phyloP scores from a whole-genome alignment of 176 grass and related monocot genomes.

The Avena sativa region DNA sequence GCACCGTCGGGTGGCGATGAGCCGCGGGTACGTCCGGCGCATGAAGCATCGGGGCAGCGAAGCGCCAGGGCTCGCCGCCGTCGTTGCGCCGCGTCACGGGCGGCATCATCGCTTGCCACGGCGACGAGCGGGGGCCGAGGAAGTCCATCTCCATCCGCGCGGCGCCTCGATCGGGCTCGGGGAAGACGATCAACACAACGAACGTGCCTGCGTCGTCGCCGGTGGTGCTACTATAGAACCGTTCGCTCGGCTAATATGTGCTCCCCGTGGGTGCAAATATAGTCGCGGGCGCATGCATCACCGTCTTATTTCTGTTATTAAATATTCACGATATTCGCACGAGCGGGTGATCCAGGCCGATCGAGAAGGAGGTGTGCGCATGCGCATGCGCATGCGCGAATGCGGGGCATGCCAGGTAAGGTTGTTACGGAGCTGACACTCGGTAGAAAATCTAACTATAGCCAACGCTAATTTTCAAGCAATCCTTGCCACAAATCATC shows the following conservation, averaged over 20 bases:
- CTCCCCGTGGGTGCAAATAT: neutral
- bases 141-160: slow-evolving; percentile 35
- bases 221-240: neutral
- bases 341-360: neutral
- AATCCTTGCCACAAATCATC: too few relatives aligned
- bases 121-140: slow-evolving; percentile 14
- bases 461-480: too few relatives aligned
- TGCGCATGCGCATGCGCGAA: neutral
- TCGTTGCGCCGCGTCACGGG: neutral
- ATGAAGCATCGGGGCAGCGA: neutral
- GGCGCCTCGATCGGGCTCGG: neutral
- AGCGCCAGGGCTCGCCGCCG: neutral
- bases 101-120: slow-evolving; percentile 9
- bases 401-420: too few relatives aligned
- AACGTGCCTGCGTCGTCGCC: slow-evolving; percentile 25
- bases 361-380: neutral
- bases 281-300: neutral
- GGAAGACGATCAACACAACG: slow-evolving; percentile 10
- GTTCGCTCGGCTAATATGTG: neutral
- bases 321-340: neutral
- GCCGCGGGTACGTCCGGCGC: neutral
- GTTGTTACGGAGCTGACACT: too few relatives aligned
- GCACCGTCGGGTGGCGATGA: neutral
- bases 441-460: too few relatives aligned
- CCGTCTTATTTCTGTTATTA: neutral